Base-by-base conservation (phyloP, 2,329 filamentous ascomycete species). In the Lasiodiplodia theobromae region DNA sequence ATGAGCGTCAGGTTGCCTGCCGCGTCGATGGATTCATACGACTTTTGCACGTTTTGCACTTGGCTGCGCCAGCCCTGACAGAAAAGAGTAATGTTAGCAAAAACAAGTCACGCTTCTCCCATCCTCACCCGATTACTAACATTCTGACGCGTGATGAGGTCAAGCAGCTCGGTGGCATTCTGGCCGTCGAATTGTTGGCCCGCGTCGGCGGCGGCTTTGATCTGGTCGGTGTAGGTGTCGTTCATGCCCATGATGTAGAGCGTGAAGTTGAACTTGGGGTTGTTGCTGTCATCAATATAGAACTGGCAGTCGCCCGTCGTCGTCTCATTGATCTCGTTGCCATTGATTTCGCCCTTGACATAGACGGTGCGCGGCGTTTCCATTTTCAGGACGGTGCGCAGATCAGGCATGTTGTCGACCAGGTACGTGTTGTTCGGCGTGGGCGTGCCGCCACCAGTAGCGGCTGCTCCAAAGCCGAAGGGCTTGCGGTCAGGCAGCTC, bases 381-480 rank as follows among this genome's bases (percentile, higher is more conserved):
- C 63, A 66, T 54, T 23, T 66, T 66, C 37, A 66, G 23, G 23
- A 47, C 63, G 21, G 49, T 23, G 37, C 63, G 63, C 63, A 66
- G 51, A 18, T 66, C 63, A 12, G 63, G 63, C 63, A 66, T 66
- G 34, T 66, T 66, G 51, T 66, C 63, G 21, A 66, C 63, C 51
- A 66, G 21, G 16, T 47, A 66, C 14, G 63, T 66, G 37, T 66
- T 66, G 37, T 66, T 66, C 10, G 51, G 21, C 21, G 51, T 54
- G 37, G 63, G 63, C 21, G 34, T 56, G 21, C 63, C 63, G 23
- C 65, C 53, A 38, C 53, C 65, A 21, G 65, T 67, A 11, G 65
- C 52, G 16, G 65, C 65, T 3, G 65, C 37, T 10, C 65, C 53
- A 40, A 67, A 66, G 51, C 65, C 65, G 18, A 67, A 67, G 3